Conservation (phyloP, 2,329 filamentous ascomycete species). For the Cercospora zeae-maydis region DNA sequence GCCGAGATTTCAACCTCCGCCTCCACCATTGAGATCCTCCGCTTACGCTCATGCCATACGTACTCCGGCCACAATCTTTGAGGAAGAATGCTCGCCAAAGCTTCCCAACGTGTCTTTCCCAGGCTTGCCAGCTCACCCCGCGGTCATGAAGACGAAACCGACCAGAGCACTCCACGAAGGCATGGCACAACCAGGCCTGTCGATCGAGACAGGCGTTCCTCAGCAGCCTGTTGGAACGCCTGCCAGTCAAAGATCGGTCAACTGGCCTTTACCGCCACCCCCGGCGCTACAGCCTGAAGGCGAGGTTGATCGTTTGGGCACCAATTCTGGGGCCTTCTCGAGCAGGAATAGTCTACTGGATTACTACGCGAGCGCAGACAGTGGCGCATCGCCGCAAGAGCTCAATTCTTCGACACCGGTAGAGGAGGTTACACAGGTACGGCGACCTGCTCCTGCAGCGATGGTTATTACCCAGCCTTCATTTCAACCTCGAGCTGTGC, state of each 20-base stretch:
- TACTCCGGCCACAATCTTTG: slow-evolving; percentile 35
- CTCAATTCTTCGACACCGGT: slow-evolving; percentile 24
- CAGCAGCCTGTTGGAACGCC: neutral
- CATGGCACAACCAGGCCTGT: slow-evolving; percentile 10
- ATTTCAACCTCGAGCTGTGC: slow-evolving; percentile 26
- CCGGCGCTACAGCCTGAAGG: slow-evolving; percentile 5
- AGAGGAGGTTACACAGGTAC: slow-evolving; percentile 26
- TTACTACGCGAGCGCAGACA: slow-evolving; percentile 34
- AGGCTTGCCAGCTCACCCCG: slow-evolving; percentile 21
- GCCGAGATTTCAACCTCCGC: slow-evolving; percentile 22
- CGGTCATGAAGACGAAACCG: slow-evolving; percentile 6
- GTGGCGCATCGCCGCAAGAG: slow-evolving; percentile 26
- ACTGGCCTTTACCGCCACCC: slow-evolving; percentile 11
- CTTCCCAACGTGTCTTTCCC: slow-evolving; percentile 16
- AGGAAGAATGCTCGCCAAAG: slow-evolving; percentile 31
- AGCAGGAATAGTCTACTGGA: slow-evolving; percentile 27
- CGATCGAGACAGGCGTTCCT: slow-evolving; percentile 16
- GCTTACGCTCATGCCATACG: slow-evolving; percentile 20
- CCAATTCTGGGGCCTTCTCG: slow-evolving; percentile 8
- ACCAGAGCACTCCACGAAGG: neutral
- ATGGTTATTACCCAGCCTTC: slow-evolving; percentile 26
- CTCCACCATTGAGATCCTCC: slow-evolving; percentile 16
- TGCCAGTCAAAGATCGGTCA: slow-evolving; percentile 2
- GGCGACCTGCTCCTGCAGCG: slow-evolving; percentile 22
- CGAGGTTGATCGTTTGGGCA: neutral